Evolutionary conservation across 441 rosid genomes (phyloP).

Genomic region (Gossypium schwendimanii): DNA sequence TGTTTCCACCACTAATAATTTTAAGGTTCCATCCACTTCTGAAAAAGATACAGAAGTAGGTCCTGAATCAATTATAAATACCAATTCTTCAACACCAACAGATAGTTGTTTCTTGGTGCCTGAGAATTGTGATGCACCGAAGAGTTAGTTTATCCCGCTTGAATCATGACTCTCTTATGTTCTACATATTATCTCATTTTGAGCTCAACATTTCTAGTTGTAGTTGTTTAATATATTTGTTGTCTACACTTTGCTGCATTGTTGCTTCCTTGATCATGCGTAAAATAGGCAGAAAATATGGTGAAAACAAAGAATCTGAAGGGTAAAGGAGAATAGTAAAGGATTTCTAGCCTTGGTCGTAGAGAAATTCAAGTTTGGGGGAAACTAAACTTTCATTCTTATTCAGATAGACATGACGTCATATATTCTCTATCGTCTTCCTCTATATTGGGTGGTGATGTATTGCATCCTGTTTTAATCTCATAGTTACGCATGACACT

Average conservation of each 20-base stretch:
- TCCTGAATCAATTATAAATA: conserved; percentile 25
- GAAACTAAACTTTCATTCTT: background rate
- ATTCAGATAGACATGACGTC: background rate
- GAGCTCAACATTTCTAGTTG: background rate
- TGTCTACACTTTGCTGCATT: background rate
- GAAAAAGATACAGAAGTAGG: conserved; percentile 38
- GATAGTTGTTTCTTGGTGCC: conserved; percentile 41
- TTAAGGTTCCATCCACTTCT: conserved; percentile 25
- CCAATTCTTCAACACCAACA: conserved; percentile 30
- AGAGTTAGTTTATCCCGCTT: conserved; percentile 40
- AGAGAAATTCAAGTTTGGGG: background rate
- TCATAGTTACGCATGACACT: background rate
- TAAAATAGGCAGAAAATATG: background rate
- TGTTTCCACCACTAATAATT: conserved; percentile 29
- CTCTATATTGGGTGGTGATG: background rate
- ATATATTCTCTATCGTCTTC: background rate
- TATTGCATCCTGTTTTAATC: background rate
- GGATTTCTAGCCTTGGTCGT: background rate
- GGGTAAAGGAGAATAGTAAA: background rate
- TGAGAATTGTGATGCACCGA: conserved; percentile 62
- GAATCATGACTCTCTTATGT: conserved; percentile 3
- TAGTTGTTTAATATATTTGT: background rate
- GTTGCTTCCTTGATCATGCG: background rate
- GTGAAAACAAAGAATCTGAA: background rate
- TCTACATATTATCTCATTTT: background rate